Base-by-base conservation (phyloP, 2,329 filamentous ascomycete genomes). In the Chrysoporthe austroafricana region DNA sequence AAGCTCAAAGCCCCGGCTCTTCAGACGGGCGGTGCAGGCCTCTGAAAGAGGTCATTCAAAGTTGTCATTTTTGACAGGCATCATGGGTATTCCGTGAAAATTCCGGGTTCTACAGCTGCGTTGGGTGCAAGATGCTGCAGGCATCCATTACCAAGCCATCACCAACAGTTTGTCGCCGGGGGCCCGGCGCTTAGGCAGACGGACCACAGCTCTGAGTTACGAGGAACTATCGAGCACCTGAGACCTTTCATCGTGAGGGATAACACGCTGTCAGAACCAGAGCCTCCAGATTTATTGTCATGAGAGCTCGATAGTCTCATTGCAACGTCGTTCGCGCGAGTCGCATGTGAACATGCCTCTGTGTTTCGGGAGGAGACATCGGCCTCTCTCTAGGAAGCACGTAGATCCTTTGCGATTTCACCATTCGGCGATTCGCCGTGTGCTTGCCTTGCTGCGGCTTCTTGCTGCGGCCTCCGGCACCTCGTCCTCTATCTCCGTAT, bases 111-210 rank as follows among this genome's bases (percentile, higher is more conserved):
- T 13, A 13, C 42, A 36, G 6, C 34, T 34, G 8, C 16, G n/a
- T 48, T 44, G 16, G 7, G 21, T 48, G 50, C 26, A 57, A 42
- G 39, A 48, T 43, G 34, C 60, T 66, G 64, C 64, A 63, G 43
- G 48, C 54, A 58, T 21, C 59, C 64, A 66, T 54, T 36, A 59
- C n/a, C 32, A 54, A 54, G 50, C 50, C 50, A 54, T 34, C 50
- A 21, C 57, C 57, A 60, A 60, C 57, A 13, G 39, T 42, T 4
- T 44, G 36, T 44, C 34, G 32, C 16, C 6, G 18, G 57, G 57
- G 57, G 57, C 39, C 57, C 57, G 36, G 57, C 57, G 57, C 36
- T 43, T 60, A 60, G 56, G 56, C 36, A 11, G 56, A 36, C 21
- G 57, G 11, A 32, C 48, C 48, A 54, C 50, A 54, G 32, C 2